Percentiles rank a stretch among this genome's conserved stretches.
phyloP scores from a whole-genome alignment of 2,329 filamentous ascomycete species.

The Pseudohalonectria lignicola region DNA sequence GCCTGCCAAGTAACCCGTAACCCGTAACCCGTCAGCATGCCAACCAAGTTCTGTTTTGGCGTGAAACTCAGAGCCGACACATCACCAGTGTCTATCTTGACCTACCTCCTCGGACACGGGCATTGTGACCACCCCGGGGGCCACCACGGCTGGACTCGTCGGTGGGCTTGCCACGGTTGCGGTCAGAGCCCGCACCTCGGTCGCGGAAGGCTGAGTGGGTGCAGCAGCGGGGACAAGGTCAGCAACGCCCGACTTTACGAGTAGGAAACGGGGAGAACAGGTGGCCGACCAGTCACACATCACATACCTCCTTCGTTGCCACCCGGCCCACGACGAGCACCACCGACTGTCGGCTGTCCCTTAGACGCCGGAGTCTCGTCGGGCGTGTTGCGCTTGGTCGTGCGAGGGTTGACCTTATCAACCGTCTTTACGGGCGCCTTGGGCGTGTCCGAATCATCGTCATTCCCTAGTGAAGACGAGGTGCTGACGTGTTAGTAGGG shows the following conservation, averaged over 20 bases:
- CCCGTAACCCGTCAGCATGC: no score
- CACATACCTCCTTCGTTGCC: slow-evolving; percentile 80
- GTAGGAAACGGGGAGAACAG: no score
- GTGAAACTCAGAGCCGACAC: slow-evolving; percentile 4
- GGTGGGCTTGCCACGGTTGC: slow-evolving; percentile 71
- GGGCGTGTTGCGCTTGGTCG: slow-evolving; percentile 75
- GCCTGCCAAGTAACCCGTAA: slow-evolving; percentile 30
- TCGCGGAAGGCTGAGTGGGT: slow-evolving; percentile 76
- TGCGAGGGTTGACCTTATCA: slow-evolving; percentile 69
- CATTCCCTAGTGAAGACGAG: slow-evolving; percentile 36
- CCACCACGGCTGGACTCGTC: slow-evolving; percentile 51
- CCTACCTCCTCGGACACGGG: slow-evolving; percentile 50
- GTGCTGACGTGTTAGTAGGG: not conserved
- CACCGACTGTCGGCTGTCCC: not conserved
- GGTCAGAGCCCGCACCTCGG: slow-evolving; percentile 66
- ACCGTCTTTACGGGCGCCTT: slow-evolving; percentile 77
- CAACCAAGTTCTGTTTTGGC: no score
- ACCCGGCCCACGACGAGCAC: slow-evolving; percentile 12
- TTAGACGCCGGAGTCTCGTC: slow-evolving; percentile 55
- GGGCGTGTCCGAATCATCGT: slow-evolving; percentile 60
- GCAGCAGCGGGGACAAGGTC: no score
- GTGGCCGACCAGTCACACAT: no score
- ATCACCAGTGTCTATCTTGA: slow-evolving; percentile 2
- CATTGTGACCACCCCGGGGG: slow-evolving; percentile 51
- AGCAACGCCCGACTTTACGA: no score